Evolutionary conservation across 2,329 filamentous ascomycete genomes (phyloP), one percentile per base, ranked within the genome.

Genomic region (Trichoderma atrobrunneum): DNA sequence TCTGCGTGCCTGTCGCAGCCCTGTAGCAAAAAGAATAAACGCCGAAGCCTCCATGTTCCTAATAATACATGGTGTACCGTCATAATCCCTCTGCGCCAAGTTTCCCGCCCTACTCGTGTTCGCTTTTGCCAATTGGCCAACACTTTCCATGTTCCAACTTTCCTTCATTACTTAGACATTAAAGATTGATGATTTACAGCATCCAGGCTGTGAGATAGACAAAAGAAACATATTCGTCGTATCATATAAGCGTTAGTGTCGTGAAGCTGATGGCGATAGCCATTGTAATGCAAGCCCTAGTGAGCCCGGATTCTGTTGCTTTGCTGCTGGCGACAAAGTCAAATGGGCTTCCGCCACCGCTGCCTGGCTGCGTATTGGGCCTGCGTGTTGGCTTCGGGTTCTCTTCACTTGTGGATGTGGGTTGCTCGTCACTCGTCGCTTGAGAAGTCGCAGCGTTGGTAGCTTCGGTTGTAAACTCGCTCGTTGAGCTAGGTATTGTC

Each of bases 331-430:
- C 16, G 26, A 72, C 71, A 69, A 72, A 68, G 69, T 77, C 76
- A 59, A 76, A 76, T 6, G 75, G 76, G 60, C 75, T 76, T 7
- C 76, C 76, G 6, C 76, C 76, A 59, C 76, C 76, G 51, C 75
- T 74, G 2, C 72, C 72, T 10, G 73, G 75, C 32, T 63, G 68
- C 1, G 28, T 16, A 39, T 70, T 70, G 8, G 57, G 67, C 10
- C 36, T 57, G 2, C 69, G 69, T 24, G 72, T 75, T 61, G 57
- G 71, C 8, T 59, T 68, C 28, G 71, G 43, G 16, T 61, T 26
- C 18, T 30, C 56, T 18, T 51, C 60, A 59, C 14, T 70, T n/a
- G 70, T 26, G 61, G 61, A 67, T 12, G 65, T 26, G 16, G 69
- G 43, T 14, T 67, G 26, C 3, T 70, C 24, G 11, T 14, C 32